These are phyloP conservation scores for Solanum bulbocastanum DNA, from an alignment of 257 asterid genomes.

Conservation along the genomic window DNA sequence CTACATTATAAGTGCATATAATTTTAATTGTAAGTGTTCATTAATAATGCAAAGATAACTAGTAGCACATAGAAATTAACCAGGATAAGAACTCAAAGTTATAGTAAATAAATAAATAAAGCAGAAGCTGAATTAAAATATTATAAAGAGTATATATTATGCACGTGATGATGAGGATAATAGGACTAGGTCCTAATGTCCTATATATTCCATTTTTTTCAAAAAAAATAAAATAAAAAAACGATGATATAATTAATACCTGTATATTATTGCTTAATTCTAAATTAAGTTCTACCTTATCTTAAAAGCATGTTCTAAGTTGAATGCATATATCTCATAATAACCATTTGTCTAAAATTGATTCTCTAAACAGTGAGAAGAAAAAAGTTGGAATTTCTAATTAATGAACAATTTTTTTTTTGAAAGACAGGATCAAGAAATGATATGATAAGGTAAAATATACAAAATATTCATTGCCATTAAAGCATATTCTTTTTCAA, in stretches of 20 bases:
- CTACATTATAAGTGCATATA: background rate
- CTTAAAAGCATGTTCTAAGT: background rate
- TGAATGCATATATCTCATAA: background rate
- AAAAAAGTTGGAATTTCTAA: background rate
- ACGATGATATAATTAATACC: background rate
- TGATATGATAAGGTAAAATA: background rate
- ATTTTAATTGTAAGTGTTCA: background rate
- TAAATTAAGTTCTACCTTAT: background rate
- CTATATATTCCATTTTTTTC: background rate
- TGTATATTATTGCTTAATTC: background rate
- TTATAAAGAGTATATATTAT: background rate
- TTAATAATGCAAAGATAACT: background rate
- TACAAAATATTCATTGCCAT: background rate
- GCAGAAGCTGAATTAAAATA: background rate
- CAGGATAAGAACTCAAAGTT: background rate
- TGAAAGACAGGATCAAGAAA: background rate
- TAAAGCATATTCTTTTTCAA: background rate
- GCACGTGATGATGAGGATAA: background rate
- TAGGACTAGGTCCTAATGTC: background rate
- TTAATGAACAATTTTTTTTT: background rate
- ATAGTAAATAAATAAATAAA: background rate
- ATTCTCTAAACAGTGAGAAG: background rate
- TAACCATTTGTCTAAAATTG: background rate
- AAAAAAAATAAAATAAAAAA: background rate
- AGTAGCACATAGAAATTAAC: background rate